These are phyloP conservation scores for Stenogyne calaminthoides DNA, from an alignment of 305 asterid genomes.

Conservation along the genomic window DNA sequence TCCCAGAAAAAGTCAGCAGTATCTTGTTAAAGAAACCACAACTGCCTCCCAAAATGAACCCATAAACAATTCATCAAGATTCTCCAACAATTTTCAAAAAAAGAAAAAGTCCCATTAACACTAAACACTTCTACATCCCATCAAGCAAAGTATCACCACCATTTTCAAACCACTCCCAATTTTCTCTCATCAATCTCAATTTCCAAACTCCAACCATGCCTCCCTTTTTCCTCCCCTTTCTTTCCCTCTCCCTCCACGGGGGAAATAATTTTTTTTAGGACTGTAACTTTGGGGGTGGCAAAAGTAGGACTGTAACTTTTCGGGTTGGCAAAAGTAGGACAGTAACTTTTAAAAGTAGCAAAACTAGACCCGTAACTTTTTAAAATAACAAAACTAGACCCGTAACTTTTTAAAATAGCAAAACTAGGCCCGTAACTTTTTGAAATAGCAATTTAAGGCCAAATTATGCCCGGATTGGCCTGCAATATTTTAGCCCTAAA, in stretches of 20 bases:
- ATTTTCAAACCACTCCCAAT: background rate
- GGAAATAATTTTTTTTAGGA: too few relatives aligned
- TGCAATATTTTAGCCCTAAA: too few relatives aligned
- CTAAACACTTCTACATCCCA: slow-evolving; percentile 28
- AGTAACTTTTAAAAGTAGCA: too few relatives aligned
- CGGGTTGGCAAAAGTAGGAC: too few relatives aligned
- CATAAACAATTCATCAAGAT: slow-evolving; percentile 49
- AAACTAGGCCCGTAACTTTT: too few relatives aligned
- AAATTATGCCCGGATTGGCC: too few relatives aligned
- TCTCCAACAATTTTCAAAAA: slow-evolving; percentile 37
- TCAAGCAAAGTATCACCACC: slow-evolving; percentile 75
- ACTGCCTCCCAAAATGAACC: slow-evolving; percentile 31
- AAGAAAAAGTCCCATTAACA: slow-evolving; percentile 12
- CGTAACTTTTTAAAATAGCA: too few relatives aligned
- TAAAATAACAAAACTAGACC: too few relatives aligned
- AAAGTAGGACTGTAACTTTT: too few relatives aligned
- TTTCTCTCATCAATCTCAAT: background rate
- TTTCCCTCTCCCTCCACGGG: slow-evolving; percentile 31
- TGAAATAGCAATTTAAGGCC: too few relatives aligned
- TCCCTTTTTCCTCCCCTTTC: slow-evolving; percentile 26
- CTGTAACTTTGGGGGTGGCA: too few relatives aligned
- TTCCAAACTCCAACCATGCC: slow-evolving; percentile 37
- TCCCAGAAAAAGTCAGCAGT: slow-evolving; percentile 36
- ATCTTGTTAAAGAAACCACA: slow-evolving; percentile 41
- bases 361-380: too few relatives aligned